phyloP scores from a whole-genome alignment of 306 rosid species.

The Begonia peltatifolia region DNA sequence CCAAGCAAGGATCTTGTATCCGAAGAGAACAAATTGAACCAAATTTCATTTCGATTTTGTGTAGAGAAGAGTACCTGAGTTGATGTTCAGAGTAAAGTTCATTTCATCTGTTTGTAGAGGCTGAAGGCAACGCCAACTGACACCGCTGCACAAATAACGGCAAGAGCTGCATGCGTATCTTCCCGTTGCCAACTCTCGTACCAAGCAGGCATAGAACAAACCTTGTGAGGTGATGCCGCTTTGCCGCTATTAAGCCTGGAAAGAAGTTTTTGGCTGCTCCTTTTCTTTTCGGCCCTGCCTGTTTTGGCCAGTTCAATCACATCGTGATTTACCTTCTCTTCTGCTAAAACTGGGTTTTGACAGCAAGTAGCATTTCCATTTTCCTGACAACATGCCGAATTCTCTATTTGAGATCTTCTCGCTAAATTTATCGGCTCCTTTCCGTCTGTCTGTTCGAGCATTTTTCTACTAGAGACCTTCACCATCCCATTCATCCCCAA shows the following conservation, averaged over 20 bases:
- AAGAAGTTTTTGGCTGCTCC: constrained; percentile 20
- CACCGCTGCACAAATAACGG: constrained; percentile 70
- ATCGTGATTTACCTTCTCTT: constrained; percentile 21
- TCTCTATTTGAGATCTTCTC: constrained; percentile 16
- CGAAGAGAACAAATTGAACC: too few species aligned
- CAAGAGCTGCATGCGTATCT: constrained; percentile 72
- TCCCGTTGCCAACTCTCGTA: constrained; percentile 83
- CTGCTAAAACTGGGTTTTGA: constrained; percentile 24
- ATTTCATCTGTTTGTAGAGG: constrained; percentile 58
- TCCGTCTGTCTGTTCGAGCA: constrained; percentile 12
- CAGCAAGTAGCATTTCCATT: constrained; percentile 35
- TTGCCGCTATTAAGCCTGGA: constrained; percentile 36
- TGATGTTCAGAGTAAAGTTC: neutral
- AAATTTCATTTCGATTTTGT: too few species aligned
- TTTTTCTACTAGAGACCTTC: constrained; percentile 15
- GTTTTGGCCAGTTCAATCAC: constrained; percentile 24
- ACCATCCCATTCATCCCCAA: constrained; percentile 28
- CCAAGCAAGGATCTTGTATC: too few species aligned
- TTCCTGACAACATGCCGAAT: constrained; percentile 45
- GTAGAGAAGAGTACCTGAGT: neutral
- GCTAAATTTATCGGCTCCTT: constrained; percentile 7
- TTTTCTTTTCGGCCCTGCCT: constrained; percentile 23
- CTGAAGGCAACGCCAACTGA: constrained; percentile 70
- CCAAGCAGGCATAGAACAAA: constrained; percentile 58
- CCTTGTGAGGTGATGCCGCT: constrained; percentile 34